Evolutionary conservation across 2,329 filamentous ascomycete species (phyloP), one percentile per base, ranked within the genome.

Genomic region (Dothideomycetes sp.): DNA sequence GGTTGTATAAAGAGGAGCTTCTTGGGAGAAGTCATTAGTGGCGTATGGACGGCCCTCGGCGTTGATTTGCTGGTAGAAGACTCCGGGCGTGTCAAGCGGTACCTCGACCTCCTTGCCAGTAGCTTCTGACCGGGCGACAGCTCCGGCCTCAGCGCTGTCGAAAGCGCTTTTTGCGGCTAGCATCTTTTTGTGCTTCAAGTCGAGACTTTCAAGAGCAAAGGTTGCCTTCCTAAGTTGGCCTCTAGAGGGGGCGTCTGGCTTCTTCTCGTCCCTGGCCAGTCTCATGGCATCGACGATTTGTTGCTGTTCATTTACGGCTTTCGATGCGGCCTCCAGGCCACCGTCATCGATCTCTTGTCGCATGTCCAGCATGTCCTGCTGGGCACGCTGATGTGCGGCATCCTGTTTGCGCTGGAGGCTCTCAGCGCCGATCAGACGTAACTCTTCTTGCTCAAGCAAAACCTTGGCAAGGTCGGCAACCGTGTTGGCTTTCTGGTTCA

Each of bases 401-500:
- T 39, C 36, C 5, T 23, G n/a, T 23, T 42, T 33, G 11, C 30
- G 17, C 16, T 22, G 13, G n/a, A n/a, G n/a, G 8, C 18, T 28
- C 36, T 40, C 20, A 16, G 23, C 12, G 7, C 10, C 18, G n/a
- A 20, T 44, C n/a, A n/a, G n/a, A 10, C 55, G 60, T 27, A 53
- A 56, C 32, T 61, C 51, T 29, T 69, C 60, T 50, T 75, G 71
- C 45, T 70, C 64, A 18, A 57, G 47, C 38, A 80, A 53, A 3
- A 78, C 73, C 15, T 71, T 69, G 1, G 75, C 74, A 17, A 78
- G 54, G 51, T 80, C 77, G 4, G 75, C 76, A 15, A 78, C 66
- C 30, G 65, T 69, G 43, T 76, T 79, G n/a, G 73, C 74, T 55
- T 74, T 77, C 54, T 80, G 76, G 52, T 80, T 64, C 74, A 79